Conservation (phyloP, 805 yeast genomes). For the Ogataea salicorniae region DNA sequence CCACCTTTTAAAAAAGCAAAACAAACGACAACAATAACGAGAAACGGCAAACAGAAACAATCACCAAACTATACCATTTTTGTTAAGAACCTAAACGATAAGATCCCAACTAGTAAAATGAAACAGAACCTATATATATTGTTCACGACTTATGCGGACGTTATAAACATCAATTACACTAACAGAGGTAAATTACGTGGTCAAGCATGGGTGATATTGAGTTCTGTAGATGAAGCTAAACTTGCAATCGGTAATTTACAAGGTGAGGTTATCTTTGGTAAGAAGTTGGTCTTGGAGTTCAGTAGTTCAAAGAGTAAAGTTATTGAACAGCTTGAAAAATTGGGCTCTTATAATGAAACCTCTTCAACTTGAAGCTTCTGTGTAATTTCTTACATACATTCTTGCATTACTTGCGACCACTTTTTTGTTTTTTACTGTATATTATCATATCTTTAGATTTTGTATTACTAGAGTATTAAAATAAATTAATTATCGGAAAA, state of each 20-base stretch:
- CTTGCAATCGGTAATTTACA: constrained; percentile 45
- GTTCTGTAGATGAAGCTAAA: constrained; percentile 44
- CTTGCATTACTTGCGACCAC: no score
- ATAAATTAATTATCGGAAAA: not conserved
- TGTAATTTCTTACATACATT: no score
- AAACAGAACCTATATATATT: constrained; percentile 52
- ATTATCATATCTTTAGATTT: no score
- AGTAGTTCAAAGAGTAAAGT: constrained; percentile 31
- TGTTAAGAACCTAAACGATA: constrained; percentile 54
- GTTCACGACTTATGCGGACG: constrained; percentile 62
- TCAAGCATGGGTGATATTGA: constrained; percentile 59
- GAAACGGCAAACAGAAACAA: not conserved
- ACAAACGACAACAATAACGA: not conserved
- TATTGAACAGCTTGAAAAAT: constrained; percentile 13
- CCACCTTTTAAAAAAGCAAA: not conserved
- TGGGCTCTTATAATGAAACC: not conserved
- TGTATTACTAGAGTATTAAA: no score
- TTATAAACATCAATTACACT: constrained; percentile 43
- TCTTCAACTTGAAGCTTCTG: not conserved
- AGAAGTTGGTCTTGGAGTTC: constrained; percentile 41
- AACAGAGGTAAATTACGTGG: constrained; percentile 48
- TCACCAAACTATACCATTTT: constrained; percentile 43
- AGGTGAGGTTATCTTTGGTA: constrained; percentile 47
- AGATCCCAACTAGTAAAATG: constrained; percentile 39
- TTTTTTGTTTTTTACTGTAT: no score